phyloP scores from a whole-genome alignment of 352 stramenopile species.

The Saprolegnia parasitica region DNA sequence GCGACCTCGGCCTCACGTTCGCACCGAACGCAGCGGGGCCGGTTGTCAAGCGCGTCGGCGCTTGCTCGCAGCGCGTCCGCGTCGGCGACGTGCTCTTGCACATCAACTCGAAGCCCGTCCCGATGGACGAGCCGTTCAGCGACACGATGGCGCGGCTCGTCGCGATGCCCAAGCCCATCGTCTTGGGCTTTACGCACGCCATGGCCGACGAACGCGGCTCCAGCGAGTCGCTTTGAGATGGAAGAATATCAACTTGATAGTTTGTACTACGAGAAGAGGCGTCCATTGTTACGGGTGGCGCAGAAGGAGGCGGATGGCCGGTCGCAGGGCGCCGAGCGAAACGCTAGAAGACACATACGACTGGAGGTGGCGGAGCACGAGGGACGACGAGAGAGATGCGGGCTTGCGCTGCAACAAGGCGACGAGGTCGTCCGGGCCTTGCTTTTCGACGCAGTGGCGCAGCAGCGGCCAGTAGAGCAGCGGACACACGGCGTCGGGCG shows the following conservation, averaged over 20 bases:
- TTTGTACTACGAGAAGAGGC: too few species aligned
- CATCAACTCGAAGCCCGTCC: conserved; percentile 5
- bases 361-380: neutral
- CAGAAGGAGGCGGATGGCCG: neutral
- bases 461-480: conserved; percentile 7
- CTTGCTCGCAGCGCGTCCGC: neutral
- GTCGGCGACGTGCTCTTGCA: conserved; percentile 10
- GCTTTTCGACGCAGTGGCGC: neutral
- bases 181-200: conserved; percentile 9
- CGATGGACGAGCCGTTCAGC: neutral
- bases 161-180: conserved; percentile 13
- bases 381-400: neutral
- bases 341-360: neutral
- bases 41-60: conserved; percentile 14
- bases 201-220: neutral
- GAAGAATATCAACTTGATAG: neutral
- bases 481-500: neutral
- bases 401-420: conserved; percentile 4
- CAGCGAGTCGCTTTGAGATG: neutral
- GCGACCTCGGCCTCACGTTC: conserved; percentile 22
- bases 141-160: conserved; percentile 24
- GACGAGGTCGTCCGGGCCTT: neutral
- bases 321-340: neutral
- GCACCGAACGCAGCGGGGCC: neutral
- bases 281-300: neutral